phyloP scores from a whole-genome alignment of 78 protist species.

The Dictyostelium purpureum region DNA sequence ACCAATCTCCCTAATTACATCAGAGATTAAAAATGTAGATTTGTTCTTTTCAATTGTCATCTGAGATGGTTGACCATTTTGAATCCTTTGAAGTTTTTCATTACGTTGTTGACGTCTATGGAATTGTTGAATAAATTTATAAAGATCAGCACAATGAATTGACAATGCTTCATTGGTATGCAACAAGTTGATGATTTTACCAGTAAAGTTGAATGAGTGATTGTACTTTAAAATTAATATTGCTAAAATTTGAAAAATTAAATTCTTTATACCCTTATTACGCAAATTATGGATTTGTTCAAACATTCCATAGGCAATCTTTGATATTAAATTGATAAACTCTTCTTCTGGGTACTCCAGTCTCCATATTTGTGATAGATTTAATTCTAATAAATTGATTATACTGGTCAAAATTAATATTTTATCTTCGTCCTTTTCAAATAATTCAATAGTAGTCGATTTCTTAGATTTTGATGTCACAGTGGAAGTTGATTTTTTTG shows the following conservation, averaged over 20 bases:
- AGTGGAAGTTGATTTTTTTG: neutral
- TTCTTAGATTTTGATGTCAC: neutral
- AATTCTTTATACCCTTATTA: neutral
- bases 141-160: neutral
- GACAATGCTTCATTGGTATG: neutral
- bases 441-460: neutral
- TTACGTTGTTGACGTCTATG: neutral
- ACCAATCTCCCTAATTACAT: slow-evolving; percentile 12
- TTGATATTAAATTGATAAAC: slow-evolving; percentile 4
- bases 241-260: neutral
- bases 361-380: slow-evolving; percentile 28
- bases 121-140: neutral
- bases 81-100: neutral
- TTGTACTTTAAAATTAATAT: neutral
- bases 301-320: neutral
- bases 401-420: neutral
- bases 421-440: neutral
- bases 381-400: neutral
- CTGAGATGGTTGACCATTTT: neutral
- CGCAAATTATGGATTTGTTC: slow-evolving; percentile 12
- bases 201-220: neutral
- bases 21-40: neutral
- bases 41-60: neutral
- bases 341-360: slow-evolving; percentile 35
- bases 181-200: neutral